Evolutionary conservation across 176 grass and related monocot species (phyloP), one percentile per base, ranked within the genome.

Genomic region (Bolboschoenus planiculmis): DNA sequence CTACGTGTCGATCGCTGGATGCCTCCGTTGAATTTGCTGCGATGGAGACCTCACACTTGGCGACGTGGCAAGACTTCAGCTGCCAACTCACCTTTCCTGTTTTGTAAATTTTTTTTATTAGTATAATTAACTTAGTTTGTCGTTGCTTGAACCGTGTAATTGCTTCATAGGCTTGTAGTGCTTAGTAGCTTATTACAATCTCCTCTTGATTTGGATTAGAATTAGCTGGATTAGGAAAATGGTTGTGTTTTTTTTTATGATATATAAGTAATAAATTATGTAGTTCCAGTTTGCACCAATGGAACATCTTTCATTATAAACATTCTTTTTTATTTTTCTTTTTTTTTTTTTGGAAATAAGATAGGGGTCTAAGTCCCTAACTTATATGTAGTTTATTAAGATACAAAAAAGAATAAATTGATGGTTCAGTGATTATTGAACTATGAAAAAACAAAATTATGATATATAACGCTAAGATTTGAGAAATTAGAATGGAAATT

Each of bases 1-100:
- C 7, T 82, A 82, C 58, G 79, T 82, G 79, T 82, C 79, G 56
- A 27, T 10, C 1, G 5, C 10, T 82, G 11, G 21, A 48, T 48
- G 23, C 78, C 24, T 65, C 57, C 43, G 23, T 65, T 62, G 35
- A 82, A 65, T 44, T 82, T 47, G 23, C 59, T 60, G 36, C 10
- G 37, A 36, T 27, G 54, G 79, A 30, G 58, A 56, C 50, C 50
- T 63, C 29, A 47, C 13, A 79, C 21, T 9, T 62, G 79, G 24
- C 57, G 5, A 65, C 79, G 79, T 82, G 56, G 79, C 56, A 35
- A 58, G 13, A 26, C 23, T 33, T 6, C 0, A 26, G 34, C 79
- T 47, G 24, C 79, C 79, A 82, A 39, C 56, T 64, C 79, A 63
- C 21, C 51, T 48, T 79, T 10, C 18, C 18, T 40, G 3, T 40